Conservation (phyloP, 202 grass and related monocot genomes). For the Zoysia matrella region DNA sequence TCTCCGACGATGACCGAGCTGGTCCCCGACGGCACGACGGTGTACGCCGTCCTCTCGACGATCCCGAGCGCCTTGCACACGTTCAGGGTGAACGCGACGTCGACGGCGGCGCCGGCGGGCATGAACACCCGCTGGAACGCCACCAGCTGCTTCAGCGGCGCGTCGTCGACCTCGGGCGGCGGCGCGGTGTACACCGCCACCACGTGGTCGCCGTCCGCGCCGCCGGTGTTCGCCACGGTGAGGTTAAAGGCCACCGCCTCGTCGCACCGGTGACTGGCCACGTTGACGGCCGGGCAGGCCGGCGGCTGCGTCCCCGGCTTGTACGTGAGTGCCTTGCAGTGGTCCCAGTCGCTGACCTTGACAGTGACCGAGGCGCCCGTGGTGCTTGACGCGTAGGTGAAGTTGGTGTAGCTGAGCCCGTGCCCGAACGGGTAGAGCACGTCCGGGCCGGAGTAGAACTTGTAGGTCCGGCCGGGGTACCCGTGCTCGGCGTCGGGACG, state of each 20-base stretch:
- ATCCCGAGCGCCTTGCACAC: conserved; percentile 61
- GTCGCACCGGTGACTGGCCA: conserved; percentile 30
- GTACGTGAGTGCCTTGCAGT: conserved; percentile 61
- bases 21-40: conserved; percentile 56
- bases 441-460: conserved; percentile 57
- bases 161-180: conserved; percentile 55
- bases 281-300: conserved; percentile 43
- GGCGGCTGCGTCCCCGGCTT: conserved; percentile 7
- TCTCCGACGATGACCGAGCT: conserved; percentile 53
- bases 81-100: conserved; percentile 49
- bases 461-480: conserved; percentile 58
- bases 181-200: conserved; percentile 64
- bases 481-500: conserved; percentile 45
- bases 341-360: not conserved
- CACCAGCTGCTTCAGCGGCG: conserved; percentile 65
- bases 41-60: conserved; percentile 69
- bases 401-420: conserved; percentile 71
- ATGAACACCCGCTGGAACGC: conserved; percentile 58
- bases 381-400: conserved; percentile 42
- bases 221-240: conserved; percentile 53
- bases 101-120: conserved; percentile 18
- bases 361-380: not conserved
- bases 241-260: conserved; percentile 45
- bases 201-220: conserved; percentile 38
- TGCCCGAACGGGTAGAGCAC: conserved; percentile 73